Evolutionary conservation across 768 basidiomycete genomes (phyloP).

Genomic region (Multifurca ochricompacta): DNA sequence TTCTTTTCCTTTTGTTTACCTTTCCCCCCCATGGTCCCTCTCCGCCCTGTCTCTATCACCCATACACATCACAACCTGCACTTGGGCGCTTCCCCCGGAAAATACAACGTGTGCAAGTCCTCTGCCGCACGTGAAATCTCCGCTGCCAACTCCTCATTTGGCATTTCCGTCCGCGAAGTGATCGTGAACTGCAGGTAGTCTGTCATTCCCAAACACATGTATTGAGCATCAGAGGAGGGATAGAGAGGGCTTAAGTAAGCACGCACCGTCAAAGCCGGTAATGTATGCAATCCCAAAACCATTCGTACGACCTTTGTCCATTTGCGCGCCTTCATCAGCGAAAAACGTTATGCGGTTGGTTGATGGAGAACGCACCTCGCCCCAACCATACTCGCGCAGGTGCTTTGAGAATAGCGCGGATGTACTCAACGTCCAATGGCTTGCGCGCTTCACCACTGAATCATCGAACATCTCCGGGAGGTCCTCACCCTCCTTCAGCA

Average conservation of each 20-base stretch:
- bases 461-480: constrained; percentile 69
- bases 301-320: constrained; percentile 61
- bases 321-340: not conserved
- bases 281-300: constrained; percentile 94
- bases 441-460: constrained; percentile 61
- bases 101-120: constrained; percentile 58
- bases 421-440: constrained; percentile 85
- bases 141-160: constrained; percentile 60
- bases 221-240: not conserved
- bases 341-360: not conserved
- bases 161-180: constrained; percentile 82
- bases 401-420: constrained; percentile 83
- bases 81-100: constrained; percentile 19
- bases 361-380: constrained; percentile 45
- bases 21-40: not conserved
- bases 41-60: too few species aligned
- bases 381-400: constrained; percentile 87
- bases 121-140: constrained; percentile 59
- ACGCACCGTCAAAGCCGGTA: constrained; percentile 76
- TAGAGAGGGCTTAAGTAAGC: not conserved
- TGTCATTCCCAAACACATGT: constrained; percentile 24
- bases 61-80: constrained; percentile 9
- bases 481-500: constrained; percentile 52
- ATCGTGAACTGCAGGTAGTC: constrained; percentile 81
- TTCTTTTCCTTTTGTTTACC: not conserved